Percentiles rank a stretch among this genome's conserved stretches.
phyloP scores from a whole-genome alignment of 805 yeast species.

The Wickerhamiella australiensis region DNA sequence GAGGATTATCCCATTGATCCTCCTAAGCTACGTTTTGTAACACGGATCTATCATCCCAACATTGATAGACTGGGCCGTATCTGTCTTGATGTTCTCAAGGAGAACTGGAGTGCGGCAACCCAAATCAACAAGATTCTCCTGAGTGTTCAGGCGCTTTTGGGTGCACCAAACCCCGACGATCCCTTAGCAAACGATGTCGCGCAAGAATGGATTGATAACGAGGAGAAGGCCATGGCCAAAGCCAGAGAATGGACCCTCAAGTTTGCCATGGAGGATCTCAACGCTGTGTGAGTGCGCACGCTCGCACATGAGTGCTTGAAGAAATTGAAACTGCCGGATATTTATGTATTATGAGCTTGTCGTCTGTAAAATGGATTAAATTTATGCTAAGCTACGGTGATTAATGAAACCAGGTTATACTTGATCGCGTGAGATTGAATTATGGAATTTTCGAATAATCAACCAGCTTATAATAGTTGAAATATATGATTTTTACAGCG shows the following conservation, averaged over 20 bases:
- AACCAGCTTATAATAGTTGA: no score
- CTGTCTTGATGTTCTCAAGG: slow-evolving; percentile 86
- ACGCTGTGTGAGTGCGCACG: no score
- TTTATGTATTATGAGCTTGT: not conserved
- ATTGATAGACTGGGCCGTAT: slow-evolving; percentile 91
- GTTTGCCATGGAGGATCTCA: slow-evolving; percentile 39
- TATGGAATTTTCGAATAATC: no score
- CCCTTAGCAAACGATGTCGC: slow-evolving; percentile 98
- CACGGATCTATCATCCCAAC: slow-evolving; percentile 92
- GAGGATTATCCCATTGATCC: slow-evolving; percentile 99
- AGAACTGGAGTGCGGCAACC: slow-evolving; percentile 96
- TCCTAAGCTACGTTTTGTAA: slow-evolving; percentile 86
- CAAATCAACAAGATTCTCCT: slow-evolving; percentile 86
- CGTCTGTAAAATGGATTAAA: not conserved
- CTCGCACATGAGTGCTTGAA: no score
- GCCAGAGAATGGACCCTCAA: slow-evolving; percentile 65
- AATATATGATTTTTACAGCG: no score
- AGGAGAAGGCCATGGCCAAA: slow-evolving; percentile 61
- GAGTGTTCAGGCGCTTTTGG: slow-evolving; percentile 84
- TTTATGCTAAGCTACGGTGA: no score
- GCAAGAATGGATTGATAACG: slow-evolving; percentile 86
- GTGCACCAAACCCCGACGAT: slow-evolving; percentile 96
- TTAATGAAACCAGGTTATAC: no score
- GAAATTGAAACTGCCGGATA: no score
- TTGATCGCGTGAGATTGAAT: no score